Base-by-base conservation (phyloP, 495 filamentous ascomycete genomes). In the Thermothielavioides terrestris region DNA sequence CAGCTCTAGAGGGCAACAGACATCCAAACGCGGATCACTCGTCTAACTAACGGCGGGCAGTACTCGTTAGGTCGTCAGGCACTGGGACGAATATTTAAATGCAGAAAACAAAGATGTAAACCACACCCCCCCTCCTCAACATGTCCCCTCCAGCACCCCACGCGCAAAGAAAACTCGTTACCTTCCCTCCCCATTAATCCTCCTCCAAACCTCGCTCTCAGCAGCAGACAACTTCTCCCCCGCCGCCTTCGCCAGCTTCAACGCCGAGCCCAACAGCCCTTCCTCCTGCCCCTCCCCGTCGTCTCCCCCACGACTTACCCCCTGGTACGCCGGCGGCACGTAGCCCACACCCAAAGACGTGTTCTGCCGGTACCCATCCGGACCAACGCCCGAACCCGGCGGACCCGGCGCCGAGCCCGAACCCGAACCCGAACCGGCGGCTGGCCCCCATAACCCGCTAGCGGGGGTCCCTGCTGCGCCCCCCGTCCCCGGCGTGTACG, bases 121-220 rank as follows among this genome's bases (percentile, higher is more conserved):
- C 9, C 42, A 20, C 12, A 12, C 23, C 43, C 2, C 10, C 17
- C 39, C 20, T n/a, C 10, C n/a, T 18, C n/a, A 14, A 28, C 23
- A 18, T n/a, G 9, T 5, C 32, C 21, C 38, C 27, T 4, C 21
- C n/a, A 15, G 1, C 15, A 20, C 27, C 25, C 14, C 41, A n/a
- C n/a, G n/a, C n/a, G n/a, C n/a, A n/a, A n/a, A n/a, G n/a, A n/a
- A n/a, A n/a, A n/a, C n/a, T n/a, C n/a, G n/a, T 17, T 6, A 14
- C 3, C 14, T 30, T 20, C 58, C 67, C 48, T 73, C 64, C 58
- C 69, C 71, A 63, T 81, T 83, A 57, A 83, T 81, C 62, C 73
- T 73, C 67, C 70, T 83, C 84, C 85, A 87, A n/a, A 85, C 77
- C 68, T 82, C 79, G 50, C 72, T 78, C 66, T 86, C 82, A 17